Conservation (phyloP, 2,329 filamentous ascomycete species). For the Phialocephala subalpina region DNA sequence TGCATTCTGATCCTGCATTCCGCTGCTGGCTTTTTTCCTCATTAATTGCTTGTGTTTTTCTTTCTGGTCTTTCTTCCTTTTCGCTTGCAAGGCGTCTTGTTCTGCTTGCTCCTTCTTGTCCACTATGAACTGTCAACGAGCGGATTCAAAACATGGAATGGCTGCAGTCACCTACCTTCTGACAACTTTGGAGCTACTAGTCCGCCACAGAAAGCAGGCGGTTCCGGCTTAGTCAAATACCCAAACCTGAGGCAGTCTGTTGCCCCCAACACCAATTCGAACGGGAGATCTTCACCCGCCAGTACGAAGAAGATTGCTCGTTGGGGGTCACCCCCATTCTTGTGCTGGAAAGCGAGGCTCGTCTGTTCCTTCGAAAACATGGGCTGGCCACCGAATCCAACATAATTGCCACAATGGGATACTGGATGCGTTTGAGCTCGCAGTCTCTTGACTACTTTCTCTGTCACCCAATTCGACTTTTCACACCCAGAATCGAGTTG, state of each 20-base stretch:
- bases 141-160: background rate
- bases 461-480: background rate
- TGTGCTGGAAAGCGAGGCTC: background rate
- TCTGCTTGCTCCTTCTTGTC: background rate
- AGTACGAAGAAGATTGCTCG: background rate
- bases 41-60: background rate
- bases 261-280: background rate
- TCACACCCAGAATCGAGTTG: background rate
- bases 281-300: background rate
- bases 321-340: background rate
- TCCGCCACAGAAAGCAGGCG: background rate
- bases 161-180: background rate
- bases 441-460: background rate
- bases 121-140: background rate
- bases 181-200: background rate
- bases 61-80: conserved; percentile 1
- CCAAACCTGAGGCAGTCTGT: background rate
- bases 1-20: background rate
- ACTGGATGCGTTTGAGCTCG: background rate
- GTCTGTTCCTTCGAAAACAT: background rate
- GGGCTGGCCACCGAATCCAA: conserved; percentile 1
- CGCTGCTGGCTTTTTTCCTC: background rate
- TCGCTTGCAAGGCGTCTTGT: background rate
- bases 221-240: background rate
- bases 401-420: background rate